A percentile compares a stretch with the other conserved stretches of the same genome.
phyloP scores from a whole-genome alignment of 495 filamentous ascomycete genomes.

The Neurospora tetrasperma region DNA sequence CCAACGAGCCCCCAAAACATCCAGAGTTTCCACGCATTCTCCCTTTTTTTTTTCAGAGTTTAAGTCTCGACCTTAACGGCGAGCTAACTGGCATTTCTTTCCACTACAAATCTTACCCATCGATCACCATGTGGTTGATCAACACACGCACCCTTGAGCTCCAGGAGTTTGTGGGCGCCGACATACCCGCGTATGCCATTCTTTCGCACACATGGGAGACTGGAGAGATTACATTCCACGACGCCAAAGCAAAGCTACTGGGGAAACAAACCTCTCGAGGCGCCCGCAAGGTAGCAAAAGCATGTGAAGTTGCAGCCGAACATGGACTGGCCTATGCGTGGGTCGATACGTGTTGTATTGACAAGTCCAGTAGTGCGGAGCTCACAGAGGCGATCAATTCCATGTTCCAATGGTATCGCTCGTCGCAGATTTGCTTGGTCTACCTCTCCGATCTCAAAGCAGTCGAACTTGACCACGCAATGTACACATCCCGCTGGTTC shows the following conservation, averaged over 20 bases:
- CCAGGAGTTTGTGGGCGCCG: constrained; percentile 19
- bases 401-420: constrained; percentile 29
- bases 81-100: neutral
- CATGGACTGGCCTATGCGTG: constrained; percentile 12
- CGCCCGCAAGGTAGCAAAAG: neutral
- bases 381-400: constrained; percentile 28
- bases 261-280: neutral
- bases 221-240: constrained; percentile 24
- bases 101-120: neutral
- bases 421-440: constrained; percentile 23
- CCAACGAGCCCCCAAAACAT: neutral
- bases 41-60: neutral
- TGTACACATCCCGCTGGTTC: constrained; percentile 21
- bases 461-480: neutral
- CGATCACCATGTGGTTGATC: constrained; percentile 26
- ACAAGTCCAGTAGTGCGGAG: constrained; percentile 26
- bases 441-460: constrained; percentile 9
- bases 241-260: neutral
- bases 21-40: neutral
- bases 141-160: constrained; percentile 26
- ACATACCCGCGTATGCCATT: constrained; percentile 31
- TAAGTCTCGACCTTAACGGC: neutral
- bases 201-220: constrained; percentile 35
- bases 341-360: constrained; percentile 24
- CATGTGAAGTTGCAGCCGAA: neutral